Conservation (phyloP, 176 grass and related monocot genomes). For the Canna indica region DNA sequence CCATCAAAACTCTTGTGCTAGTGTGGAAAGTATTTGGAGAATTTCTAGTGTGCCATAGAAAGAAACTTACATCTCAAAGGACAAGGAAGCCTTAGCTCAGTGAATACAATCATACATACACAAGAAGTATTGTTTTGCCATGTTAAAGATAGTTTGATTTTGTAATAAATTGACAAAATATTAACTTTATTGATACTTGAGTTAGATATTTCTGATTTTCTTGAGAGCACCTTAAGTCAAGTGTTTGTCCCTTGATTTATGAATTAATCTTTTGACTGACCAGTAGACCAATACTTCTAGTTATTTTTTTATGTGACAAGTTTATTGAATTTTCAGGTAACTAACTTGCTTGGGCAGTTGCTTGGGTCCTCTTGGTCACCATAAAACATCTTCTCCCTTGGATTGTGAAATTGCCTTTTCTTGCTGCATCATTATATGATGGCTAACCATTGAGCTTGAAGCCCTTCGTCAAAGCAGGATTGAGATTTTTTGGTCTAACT, state of each 20-base stretch:
- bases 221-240: too few species aligned
- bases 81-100: background rate
- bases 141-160: too few species aligned
- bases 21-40: background rate
- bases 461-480: background rate
- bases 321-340: slow-evolving; percentile 40
- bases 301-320: background rate
- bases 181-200: too few species aligned
- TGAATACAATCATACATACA: background rate
- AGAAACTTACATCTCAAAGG: background rate
- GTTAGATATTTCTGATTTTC: too few species aligned
- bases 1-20: background rate
- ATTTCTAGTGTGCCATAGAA: background rate
- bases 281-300: background rate
- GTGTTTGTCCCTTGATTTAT: too few species aligned
- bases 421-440: background rate
- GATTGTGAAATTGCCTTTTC: background rate
- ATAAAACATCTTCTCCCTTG: background rate
- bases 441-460: background rate
- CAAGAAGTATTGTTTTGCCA: too few species aligned
- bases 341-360: slow-evolving; percentile 62
- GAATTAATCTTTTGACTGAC: background rate
- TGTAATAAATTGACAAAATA: too few species aligned
- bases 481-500: background rate
- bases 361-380: slow-evolving; percentile 58